These are phyloP conservation scores for Alternaria arbusti DNA, from an alignment of 2,329 filamentous ascomycete genomes.

Conservation along the genomic window DNA sequence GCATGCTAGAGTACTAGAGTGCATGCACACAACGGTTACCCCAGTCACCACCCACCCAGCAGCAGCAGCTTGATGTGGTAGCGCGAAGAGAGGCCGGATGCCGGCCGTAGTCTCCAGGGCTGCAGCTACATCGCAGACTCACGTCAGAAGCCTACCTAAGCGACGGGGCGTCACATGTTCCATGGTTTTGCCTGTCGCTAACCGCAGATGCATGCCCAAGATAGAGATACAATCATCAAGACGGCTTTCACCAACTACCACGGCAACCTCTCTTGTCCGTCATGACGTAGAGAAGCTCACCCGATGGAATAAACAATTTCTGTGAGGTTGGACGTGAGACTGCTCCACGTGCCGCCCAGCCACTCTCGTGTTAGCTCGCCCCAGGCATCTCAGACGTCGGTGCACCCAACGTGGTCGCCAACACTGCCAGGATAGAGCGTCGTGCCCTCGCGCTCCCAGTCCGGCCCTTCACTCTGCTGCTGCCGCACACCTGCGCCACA, in stretches of 20 bases:
- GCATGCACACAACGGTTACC: slow-evolving; percentile 8
- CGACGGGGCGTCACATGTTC: slow-evolving; percentile 2
- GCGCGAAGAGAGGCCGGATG: slow-evolving; percentile 5
- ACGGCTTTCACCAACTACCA: neutral
- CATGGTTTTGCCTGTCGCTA: neutral
- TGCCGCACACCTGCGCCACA: slow-evolving; percentile 24
- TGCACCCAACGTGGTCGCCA: slow-evolving; percentile 19
- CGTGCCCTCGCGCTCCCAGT: slow-evolving; percentile 19
- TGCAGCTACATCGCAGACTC: neutral
- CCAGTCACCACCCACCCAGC: slow-evolving; percentile 1
- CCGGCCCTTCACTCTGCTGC: slow-evolving; percentile 19
- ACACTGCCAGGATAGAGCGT: slow-evolving; percentile 19
- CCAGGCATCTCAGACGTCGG: slow-evolving; percentile 18
- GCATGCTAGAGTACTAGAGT: slow-evolving; percentile 6
- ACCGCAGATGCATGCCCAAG: neutral
- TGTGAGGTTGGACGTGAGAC: slow-evolving; percentile 8
- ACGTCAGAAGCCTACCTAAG: slow-evolving; percentile 1
- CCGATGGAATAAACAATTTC: slow-evolving; percentile 1
- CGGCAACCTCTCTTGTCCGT: neutral
- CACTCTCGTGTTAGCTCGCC: slow-evolving; percentile 15
- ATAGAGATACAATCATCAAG: neutral
- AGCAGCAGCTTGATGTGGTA: neutral
- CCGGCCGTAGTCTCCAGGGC: slow-evolving; percentile 6
- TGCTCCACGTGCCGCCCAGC: slow-evolving; percentile 21
- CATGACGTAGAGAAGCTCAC: neutral